Evolutionary conservation across 495 filamentous ascomycete genomes (phyloP).

Genomic region (Cercophora samala): DNA sequence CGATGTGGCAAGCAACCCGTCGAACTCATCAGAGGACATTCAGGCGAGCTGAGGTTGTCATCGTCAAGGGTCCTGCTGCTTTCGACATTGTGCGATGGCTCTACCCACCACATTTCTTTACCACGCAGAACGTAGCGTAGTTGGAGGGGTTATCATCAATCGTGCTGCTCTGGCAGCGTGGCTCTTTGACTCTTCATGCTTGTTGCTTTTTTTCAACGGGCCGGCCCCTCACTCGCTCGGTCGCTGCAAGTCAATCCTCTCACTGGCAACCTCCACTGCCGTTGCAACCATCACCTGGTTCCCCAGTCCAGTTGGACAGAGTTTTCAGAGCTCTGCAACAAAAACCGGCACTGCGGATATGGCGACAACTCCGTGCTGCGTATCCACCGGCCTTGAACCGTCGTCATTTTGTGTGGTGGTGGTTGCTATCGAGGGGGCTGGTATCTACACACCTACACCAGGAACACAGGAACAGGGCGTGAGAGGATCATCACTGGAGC

Average conservation of each 20-base stretch:
- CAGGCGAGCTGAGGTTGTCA: not conserved
- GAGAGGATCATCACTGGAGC: not conserved
- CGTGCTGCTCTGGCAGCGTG: not conserved
- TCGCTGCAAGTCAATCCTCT: constrained; percentile 4
- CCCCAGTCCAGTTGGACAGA: not conserved
- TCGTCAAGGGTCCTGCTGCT: not conserved
- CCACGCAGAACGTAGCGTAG: not conserved
- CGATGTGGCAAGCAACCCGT: not conserved
- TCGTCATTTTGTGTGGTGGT: not conserved
- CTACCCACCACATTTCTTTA: not conserved
- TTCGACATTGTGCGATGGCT: not conserved
- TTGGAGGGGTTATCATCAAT: not conserved
- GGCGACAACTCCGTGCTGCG: not conserved
- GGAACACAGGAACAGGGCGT: not conserved
- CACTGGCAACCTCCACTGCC: not conserved
- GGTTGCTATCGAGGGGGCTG: not conserved
- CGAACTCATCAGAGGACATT: no score
- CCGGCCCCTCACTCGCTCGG: constrained; percentile 1
- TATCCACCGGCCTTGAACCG: not conserved
- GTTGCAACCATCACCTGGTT: not conserved
- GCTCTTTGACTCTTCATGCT: not conserved
- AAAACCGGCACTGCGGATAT: not conserved
- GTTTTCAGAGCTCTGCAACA: not conserved
- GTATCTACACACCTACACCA: not conserved
- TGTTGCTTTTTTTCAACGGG: constrained; percentile 7